A percentile compares a stretch with the other conserved stretches of the same genome.
Conservation (phyloP, 805 yeast genomes). For the Candida boleticola region DNA sequence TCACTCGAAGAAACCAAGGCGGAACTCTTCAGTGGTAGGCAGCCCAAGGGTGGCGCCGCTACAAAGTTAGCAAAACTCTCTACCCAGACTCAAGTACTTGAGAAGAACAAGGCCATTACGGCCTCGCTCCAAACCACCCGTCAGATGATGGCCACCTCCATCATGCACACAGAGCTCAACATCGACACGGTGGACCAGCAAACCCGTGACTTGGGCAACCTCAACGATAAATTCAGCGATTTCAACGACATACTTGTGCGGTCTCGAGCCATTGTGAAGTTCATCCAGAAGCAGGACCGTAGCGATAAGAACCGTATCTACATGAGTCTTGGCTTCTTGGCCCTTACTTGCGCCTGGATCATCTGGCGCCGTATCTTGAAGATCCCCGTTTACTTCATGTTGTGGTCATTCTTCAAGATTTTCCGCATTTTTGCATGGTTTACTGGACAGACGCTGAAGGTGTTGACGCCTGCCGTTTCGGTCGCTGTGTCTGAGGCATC, state of each 20-base stretch:
- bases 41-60: neutral
- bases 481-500: neutral
- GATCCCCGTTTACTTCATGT: constrained; percentile 40
- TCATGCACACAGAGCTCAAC: constrained; percentile 51
- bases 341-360: constrained; percentile 47
- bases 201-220: constrained; percentile 35
- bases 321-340: constrained; percentile 44
- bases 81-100: constrained; percentile 40
- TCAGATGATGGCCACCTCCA: constrained; percentile 47
- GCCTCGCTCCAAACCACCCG: constrained; percentile 46
- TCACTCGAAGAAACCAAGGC: constrained; percentile 8
- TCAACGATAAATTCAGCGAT: constrained; percentile 41
- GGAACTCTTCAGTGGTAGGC: constrained; percentile 23
- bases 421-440: constrained; percentile 26
- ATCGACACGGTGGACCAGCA: constrained; percentile 48
- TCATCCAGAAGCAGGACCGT: constrained; percentile 52
- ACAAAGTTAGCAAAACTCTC: constrained; percentile 17
- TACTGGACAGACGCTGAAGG: neutral
- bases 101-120: constrained; percentile 47
- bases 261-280: constrained; percentile 46
- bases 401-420: constrained; percentile 47
- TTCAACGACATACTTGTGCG: constrained; percentile 41
- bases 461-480: neutral
- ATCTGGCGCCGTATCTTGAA: constrained; percentile 48
- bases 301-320: constrained; percentile 49